phyloP scores from a whole-genome alignment of 768 basidiomycete genomes.

The Rhodotorula toruloides region DNA sequence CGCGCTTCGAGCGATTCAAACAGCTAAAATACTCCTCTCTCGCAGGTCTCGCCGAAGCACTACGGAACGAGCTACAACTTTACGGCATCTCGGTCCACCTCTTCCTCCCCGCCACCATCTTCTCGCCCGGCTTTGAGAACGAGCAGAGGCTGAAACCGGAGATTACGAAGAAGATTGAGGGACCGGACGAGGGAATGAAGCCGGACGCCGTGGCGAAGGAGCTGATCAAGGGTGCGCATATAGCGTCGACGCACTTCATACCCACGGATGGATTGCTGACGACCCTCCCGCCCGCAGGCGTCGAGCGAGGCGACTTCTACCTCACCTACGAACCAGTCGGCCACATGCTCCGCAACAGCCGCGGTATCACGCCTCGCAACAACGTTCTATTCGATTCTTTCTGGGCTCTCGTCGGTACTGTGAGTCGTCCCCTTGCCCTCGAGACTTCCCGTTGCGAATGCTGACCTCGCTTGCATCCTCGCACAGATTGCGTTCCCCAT shows the following conservation, averaged over 20 bases:
- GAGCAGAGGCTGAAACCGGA: constrained; percentile 74
- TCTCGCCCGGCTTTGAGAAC: constrained; percentile 62
- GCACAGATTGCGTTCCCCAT: constrained; percentile 39
- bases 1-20: background rate
- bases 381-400: constrained; percentile 57
- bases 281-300: constrained; percentile 50
- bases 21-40: background rate
- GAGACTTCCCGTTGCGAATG: background rate
- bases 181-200: constrained; percentile 59
- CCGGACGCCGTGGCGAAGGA: constrained; percentile 61
- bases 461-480: background rate
- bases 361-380: constrained; percentile 61
- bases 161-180: constrained; percentile 71
- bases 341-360: constrained; percentile 62
- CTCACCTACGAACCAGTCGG: constrained; percentile 69
- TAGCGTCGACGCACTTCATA: background rate
- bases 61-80: constrained; percentile 71
- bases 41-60: constrained; percentile 72
- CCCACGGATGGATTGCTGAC: background rate
- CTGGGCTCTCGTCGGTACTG: constrained; percentile 23
- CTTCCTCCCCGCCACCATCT: constrained; percentile 77
- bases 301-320: constrained; percentile 65
- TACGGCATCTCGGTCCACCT: constrained; percentile 74
- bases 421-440: background rate
- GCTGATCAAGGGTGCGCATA: constrained; percentile 59